A percentile compares a stretch with the other conserved stretches of the same genome.
Evolutionary conservation across 768 basidiomycete species (phyloP).

Genomic region (Lactarius pseudohatsudake): DNA sequence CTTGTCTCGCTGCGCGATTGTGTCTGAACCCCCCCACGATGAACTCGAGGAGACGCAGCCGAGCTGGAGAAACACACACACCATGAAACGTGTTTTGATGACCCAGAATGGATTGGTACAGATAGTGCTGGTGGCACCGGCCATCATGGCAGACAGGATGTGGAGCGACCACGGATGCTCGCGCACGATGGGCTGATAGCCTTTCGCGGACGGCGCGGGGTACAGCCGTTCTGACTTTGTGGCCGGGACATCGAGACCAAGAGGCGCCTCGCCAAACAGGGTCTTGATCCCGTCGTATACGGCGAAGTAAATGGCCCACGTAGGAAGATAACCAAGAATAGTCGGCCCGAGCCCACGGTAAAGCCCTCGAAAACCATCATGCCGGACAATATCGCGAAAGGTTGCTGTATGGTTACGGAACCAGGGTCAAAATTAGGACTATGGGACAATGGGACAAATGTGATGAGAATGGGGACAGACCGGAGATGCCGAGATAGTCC

Average conservation of each 20-base stretch:
- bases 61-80: constrained; percentile 38
- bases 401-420: constrained; percentile 11
- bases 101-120: constrained; percentile 98
- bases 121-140: constrained; percentile 89
- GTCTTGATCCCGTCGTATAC: constrained; percentile 96
- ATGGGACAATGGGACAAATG: constrained; percentile 9
- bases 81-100: constrained; percentile 99
- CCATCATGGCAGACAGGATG: constrained; percentile 92
- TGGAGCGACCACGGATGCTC: constrained; percentile 88
- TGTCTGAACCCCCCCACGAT: constrained; percentile 51
- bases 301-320: constrained; percentile 98
- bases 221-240: constrained; percentile 53
- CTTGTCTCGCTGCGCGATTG: constrained; percentile 75
- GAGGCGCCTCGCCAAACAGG: constrained; percentile 66
- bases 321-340: constrained; percentile 93
- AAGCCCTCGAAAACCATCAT: constrained; percentile 81
- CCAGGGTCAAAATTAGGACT: constrained; percentile 30
- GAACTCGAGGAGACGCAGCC: constrained; percentile 20
- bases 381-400: constrained; percentile 51
- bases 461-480: constrained; percentile 23
- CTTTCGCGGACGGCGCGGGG: constrained; percentile 82
- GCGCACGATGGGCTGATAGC: constrained; percentile 76
- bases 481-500: constrained; percentile 49
- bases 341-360: constrained; percentile 99
- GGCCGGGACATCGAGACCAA: constrained; percentile 37